These are phyloP conservation scores for Bolboschoenus planiculmis DNA, from an alignment of 176 grass and related monocot genomes.

Conservation along the genomic window DNA sequence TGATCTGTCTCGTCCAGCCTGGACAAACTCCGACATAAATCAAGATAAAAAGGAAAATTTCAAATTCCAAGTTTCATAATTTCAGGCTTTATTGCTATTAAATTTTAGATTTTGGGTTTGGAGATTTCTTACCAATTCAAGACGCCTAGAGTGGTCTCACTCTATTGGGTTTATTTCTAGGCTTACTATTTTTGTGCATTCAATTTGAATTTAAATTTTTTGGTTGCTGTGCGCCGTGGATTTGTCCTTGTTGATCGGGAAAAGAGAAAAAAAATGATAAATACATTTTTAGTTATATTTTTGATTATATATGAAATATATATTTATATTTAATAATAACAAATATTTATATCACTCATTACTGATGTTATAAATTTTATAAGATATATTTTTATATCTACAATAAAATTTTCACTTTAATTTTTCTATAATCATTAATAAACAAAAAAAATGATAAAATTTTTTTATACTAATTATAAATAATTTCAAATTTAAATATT, in stretches of 20 bases:
- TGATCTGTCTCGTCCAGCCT: too few species aligned
- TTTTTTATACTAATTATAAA: too few species aligned
- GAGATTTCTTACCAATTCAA: background rate
- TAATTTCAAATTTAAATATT: too few species aligned
- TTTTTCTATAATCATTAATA: too few species aligned
- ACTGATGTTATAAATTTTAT: too few species aligned
- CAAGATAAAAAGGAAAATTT: background rate
- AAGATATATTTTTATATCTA: too few species aligned
- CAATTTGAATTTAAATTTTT: background rate
- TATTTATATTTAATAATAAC: too few species aligned
- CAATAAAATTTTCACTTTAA: too few species aligned
- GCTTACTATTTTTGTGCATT: background rate
- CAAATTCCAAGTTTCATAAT: background rate
- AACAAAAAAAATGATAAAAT: too few species aligned
- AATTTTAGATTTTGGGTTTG: background rate
- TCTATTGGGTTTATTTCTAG: background rate
- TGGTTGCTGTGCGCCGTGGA: background rate
- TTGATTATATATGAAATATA: too few species aligned
- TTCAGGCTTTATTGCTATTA: background rate
- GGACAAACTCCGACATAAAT: background rate
- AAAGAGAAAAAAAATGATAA: background rate
- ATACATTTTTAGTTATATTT: too few species aligned
- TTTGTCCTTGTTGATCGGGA: background rate
- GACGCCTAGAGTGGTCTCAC: background rate
- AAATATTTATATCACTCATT: too few species aligned